These are phyloP conservation scores for Pyrenopolyporus hunteri DNA, from an alignment of 495 filamentous ascomycete species.

Conservation along the genomic window DNA sequence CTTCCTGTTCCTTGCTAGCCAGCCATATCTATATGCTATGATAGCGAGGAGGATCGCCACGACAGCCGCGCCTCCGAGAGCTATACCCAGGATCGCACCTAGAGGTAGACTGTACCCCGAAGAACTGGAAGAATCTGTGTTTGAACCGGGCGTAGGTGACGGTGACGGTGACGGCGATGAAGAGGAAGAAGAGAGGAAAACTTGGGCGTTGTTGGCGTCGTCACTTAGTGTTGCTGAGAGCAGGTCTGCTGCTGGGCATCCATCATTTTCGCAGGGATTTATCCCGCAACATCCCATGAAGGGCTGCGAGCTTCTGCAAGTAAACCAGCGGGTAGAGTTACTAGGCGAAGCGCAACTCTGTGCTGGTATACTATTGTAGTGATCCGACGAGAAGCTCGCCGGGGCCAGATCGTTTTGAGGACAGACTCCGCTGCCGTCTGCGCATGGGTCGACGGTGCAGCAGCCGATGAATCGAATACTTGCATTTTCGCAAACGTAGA, in stretches of 20 bases:
- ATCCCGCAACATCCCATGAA: constrained; percentile 32
- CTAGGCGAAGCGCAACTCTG: constrained; percentile 27
- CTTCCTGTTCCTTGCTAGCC: constrained; percentile 22
- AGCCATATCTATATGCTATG: constrained; percentile 26
- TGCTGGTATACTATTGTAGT: constrained; percentile 25
- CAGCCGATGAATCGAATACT: constrained; percentile 32
- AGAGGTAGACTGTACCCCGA: constrained; percentile 14
- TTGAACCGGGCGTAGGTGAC: constrained; percentile 13
- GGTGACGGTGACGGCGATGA: too few species aligned
- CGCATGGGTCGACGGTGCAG: constrained; percentile 35
- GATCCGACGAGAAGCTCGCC: constrained; percentile 30
- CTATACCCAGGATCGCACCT: constrained; percentile 30
- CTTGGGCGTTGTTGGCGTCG: constrained; percentile 12
- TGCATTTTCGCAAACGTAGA: constrained; percentile 32
- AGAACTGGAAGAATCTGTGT: constrained; percentile 3
- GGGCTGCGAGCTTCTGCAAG: constrained; percentile 27
- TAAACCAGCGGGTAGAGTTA: constrained; percentile 25
- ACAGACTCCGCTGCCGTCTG: constrained; percentile 31
- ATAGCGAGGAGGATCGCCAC: constrained; percentile 26
- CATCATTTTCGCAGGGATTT: constrained; percentile 19
- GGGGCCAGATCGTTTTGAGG: constrained; percentile 15
- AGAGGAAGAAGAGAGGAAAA: constrained; percentile 16
- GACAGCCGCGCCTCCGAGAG: constrained; percentile 24
- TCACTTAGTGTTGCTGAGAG: constrained; percentile 27
- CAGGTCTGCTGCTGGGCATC: constrained; percentile 37